Percentiles rank a stretch among this genome's conserved stretches.
phyloP scores from a whole-genome alignment of 768 basidiomycete species.

The Pleurotus pulmonarius region DNA sequence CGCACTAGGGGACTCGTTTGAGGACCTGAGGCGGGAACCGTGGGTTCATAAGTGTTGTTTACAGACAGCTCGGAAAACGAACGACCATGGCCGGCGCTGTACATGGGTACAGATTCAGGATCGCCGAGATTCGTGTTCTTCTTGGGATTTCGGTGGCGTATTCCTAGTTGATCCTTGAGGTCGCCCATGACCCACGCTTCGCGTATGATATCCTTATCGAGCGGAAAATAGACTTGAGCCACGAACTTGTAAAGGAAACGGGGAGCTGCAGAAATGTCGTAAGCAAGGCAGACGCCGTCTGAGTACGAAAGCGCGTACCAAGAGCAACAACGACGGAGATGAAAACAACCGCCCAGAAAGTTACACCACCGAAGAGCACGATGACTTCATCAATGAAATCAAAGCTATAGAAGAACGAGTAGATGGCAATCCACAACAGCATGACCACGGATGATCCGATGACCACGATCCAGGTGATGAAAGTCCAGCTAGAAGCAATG shows the following conservation, averaged over 20 bases:
- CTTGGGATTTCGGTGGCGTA: slow-evolving; percentile 57
- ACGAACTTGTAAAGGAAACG: slow-evolving; percentile 77
- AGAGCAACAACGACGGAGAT: slow-evolving; percentile 69
- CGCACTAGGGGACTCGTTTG: slow-evolving; percentile 21
- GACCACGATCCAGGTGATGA: slow-evolving; percentile 80
- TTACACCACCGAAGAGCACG: slow-evolving; percentile 72
- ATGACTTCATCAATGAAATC: slow-evolving; percentile 72
- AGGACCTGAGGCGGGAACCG: slow-evolving; percentile 17
- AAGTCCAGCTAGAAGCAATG: slow-evolving; percentile 59
- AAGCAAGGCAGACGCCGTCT: not conserved
- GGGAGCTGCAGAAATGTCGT: slow-evolving; percentile 49
- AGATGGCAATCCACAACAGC: slow-evolving; percentile 85
- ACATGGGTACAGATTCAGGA: slow-evolving; percentile 68
- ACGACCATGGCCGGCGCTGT: slow-evolving; percentile 56
- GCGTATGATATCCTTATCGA: slow-evolving; percentile 87
- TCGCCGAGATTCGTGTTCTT: slow-evolving; percentile 27
- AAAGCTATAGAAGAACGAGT: slow-evolving; percentile 72
- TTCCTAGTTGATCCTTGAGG: slow-evolving; percentile 77
- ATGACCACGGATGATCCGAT: slow-evolving; percentile 78
- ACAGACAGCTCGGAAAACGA: slow-evolving; percentile 57
- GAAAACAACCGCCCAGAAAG: slow-evolving; percentile 81
- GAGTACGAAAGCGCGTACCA: slow-evolving; percentile 37
- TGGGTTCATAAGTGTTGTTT: slow-evolving; percentile 47
- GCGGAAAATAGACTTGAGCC: slow-evolving; percentile 65
- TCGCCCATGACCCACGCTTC: slow-evolving; percentile 89